Base-by-base conservation (phyloP, 2,329 filamentous ascomycete species). In the Cytospora chrysosperma region DNA sequence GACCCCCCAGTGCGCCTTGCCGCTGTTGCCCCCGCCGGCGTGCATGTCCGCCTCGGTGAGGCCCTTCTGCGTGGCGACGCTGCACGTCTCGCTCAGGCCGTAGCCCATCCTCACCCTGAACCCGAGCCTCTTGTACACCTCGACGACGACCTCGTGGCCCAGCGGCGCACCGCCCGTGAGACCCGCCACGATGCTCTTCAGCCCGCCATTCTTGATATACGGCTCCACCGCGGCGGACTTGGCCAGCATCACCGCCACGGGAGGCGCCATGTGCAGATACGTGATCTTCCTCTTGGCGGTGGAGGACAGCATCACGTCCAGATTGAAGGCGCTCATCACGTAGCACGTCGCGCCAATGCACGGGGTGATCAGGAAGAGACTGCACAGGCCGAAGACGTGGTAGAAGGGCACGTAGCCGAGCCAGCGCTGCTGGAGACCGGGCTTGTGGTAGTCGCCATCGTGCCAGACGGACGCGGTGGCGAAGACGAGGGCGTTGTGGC, bases 51-150 rank as follows among this genome's bases (percentile, higher is more conserved):
- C 74, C 62, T 84, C 77, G 1, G 71, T 76, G 0, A 85, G 78
- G 59, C 88, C 81, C 72, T 82, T 86, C 58, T 85, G 85, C 2
- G 87, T 76, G 4, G 85, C 77, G 0, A 88, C 83, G 70, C 87
- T 90, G 17, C 89, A 91, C 3, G 79, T 81, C 74, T 92, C 90
- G 15, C 88, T 91, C 84, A 92, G 88, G 1, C 90, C 90, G 81
- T 89, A 92, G 1, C 89, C 90, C 71, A 91, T 84, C 71, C 76
- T 68, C 12, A 78, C 67, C 2, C 73, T 69, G 69, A 81, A 75
- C 72, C 85, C 88, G 28, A 87, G 74, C 28, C 78, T 78, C 70
- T 88, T 82, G 71, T 88, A 87, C 17, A 88, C 83, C 68, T 88
- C 84, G 37, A 78, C 78, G 52, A 81, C 81, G 15, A 85, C 78